Percentiles rank a stretch among this genome's conserved stretches.
Evolutionary conservation across 352 stramenopile genomes (phyloP).

Genomic region (Globisporangium paroecandrum): DNA sequence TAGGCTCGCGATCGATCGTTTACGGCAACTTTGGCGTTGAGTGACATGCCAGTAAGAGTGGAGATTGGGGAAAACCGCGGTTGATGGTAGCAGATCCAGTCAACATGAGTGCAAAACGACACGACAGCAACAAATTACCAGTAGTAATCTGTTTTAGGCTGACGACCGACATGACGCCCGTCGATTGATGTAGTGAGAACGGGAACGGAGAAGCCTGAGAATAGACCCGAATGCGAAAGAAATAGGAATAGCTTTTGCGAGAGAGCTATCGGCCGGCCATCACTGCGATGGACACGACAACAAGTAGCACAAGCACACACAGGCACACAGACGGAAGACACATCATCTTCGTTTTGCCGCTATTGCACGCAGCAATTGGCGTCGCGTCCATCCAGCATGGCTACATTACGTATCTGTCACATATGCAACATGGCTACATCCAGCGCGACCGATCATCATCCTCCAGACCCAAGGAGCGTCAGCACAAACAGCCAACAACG

Average conservation of each 20-base stretch:
- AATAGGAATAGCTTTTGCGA: background rate
- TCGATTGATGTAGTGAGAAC: background rate
- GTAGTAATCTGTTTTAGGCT: background rate
- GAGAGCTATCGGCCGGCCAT: background rate
- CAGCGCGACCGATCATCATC: background rate
- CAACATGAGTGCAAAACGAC: too few relatives aligned
- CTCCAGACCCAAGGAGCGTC: too few relatives aligned
- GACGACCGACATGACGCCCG: background rate
- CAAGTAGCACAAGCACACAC: background rate
- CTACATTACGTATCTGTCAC: constrained; percentile 1
- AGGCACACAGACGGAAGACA: background rate
- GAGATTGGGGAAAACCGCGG: too few relatives aligned
- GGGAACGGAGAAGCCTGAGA: background rate
- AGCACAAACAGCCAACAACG: background rate
- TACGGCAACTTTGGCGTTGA: background rate
- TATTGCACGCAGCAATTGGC: background rate
- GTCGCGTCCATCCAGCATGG: background rate
- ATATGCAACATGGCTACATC: constrained; percentile 6
- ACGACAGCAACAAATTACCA: too few relatives aligned
- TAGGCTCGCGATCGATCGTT: constrained; percentile 3
- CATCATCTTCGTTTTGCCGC: background rate
- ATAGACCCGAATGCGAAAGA: background rate
- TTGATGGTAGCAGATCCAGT: too few relatives aligned
- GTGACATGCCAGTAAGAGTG: too few relatives aligned
- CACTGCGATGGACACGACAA: background rate